These are phyloP conservation scores for Verticillium klebahnii DNA, from an alignment of 2,329 filamentous ascomycete genomes.

Conservation along the genomic window DNA sequence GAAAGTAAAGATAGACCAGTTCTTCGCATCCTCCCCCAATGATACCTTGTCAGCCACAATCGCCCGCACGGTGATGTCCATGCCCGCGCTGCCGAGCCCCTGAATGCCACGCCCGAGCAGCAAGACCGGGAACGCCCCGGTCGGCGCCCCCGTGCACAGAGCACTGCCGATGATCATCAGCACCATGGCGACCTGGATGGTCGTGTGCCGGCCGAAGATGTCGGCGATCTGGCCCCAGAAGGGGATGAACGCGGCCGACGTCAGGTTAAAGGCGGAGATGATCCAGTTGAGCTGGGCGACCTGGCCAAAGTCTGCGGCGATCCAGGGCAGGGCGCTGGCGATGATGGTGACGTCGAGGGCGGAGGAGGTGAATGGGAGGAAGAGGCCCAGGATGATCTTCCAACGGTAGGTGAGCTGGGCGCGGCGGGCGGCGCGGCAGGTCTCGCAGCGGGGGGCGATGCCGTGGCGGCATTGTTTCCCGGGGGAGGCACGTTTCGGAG, in stretches of 20 bases:
- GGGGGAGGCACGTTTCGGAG: neutral
- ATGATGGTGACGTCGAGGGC: conserved; percentile 60
- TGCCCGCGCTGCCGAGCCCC: conserved; percentile 56
- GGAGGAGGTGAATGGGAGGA: conserved; percentile 57
- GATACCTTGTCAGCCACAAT: conserved; percentile 63
- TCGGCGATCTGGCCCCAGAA: conserved; percentile 62
- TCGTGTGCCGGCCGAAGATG: conserved; percentile 57
- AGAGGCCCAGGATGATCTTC: conserved; percentile 55
- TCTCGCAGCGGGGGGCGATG: conserved; percentile 15
- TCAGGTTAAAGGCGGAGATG: conserved; percentile 64
- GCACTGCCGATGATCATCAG: conserved; percentile 56
- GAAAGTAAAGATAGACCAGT: conserved; percentile 58
- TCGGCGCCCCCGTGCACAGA: conserved; percentile 54
- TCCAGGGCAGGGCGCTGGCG: conserved; percentile 39
- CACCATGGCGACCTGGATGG: conserved; percentile 57
- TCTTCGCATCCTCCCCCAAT: conserved; percentile 55
- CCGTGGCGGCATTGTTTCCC: conserved; percentile 2
- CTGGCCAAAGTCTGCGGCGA: conserved; percentile 59
- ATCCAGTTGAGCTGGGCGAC: conserved; percentile 63
- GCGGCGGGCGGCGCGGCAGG: conserved; percentile 28
- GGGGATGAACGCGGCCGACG: conserved; percentile 62
- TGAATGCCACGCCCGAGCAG: conserved; percentile 60
- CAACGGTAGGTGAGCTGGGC: conserved; percentile 40
- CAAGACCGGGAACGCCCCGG: conserved; percentile 50
- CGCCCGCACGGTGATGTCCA: conserved; percentile 56